These are phyloP conservation scores for Xylaria castorea DNA, from an alignment of 495 filamentous ascomycete species.

Conservation along the genomic window DNA sequence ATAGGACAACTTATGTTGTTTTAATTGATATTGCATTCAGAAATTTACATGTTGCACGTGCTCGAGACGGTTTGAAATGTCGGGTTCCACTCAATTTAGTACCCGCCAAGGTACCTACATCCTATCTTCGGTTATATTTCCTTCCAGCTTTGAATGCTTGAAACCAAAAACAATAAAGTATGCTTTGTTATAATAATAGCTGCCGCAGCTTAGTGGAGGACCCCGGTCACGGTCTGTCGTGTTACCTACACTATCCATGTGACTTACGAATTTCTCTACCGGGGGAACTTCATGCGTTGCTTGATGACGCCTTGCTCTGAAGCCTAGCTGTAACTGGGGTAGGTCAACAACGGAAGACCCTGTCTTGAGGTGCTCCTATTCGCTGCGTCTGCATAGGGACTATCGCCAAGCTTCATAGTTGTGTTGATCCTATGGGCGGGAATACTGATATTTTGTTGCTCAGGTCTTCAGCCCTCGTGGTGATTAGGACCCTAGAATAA, in stretches of 20 bases:
- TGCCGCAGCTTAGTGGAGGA: not conserved
- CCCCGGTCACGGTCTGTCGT: not conserved
- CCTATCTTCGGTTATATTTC: not conserved
- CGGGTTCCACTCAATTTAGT: not conserved
- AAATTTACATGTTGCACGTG: not conserved
- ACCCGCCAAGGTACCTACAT: not conserved
- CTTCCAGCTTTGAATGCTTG: not conserved
- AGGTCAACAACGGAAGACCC: not conserved
- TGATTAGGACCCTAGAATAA: not conserved
- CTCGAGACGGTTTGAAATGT: not conserved
- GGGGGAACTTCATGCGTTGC: not conserved
- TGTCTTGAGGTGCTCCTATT: not conserved
- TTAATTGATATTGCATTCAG: constrained; percentile 29
- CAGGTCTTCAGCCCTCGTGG: not conserved
- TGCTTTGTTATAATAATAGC: not conserved
- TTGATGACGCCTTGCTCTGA: not conserved
- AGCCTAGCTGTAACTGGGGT: not conserved
- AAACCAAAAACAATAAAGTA: not conserved
- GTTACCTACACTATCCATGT: not conserved
- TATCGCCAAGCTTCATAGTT: not conserved
- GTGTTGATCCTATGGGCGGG: not conserved
- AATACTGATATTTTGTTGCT: not conserved
- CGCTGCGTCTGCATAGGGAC: not conserved
- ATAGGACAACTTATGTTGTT: constrained; percentile 26
- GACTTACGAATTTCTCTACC: no score